phyloP scores from a whole-genome alignment of 257 asterid genomes.

The Linaria vulgaris region DNA sequence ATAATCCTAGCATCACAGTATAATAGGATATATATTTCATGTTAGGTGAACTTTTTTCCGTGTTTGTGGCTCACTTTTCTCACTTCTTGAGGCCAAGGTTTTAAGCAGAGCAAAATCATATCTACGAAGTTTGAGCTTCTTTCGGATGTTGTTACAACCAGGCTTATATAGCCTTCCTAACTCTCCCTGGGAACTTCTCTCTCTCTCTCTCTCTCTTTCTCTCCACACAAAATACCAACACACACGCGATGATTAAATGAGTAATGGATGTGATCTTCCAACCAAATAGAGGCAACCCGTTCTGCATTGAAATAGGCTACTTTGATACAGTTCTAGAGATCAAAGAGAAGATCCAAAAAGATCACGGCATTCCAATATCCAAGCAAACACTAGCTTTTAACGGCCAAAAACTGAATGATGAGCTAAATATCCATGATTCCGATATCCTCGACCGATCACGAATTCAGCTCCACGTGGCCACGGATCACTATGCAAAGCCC shows the following conservation, averaged over 20 bases:
- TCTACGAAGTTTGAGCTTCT: background rate
- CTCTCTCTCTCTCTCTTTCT: background rate
- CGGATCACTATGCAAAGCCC: background rate
- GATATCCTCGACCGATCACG: constrained; percentile 55
- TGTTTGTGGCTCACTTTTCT: no score
- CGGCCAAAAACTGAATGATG: constrained; percentile 48
- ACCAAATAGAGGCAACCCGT: constrained; percentile 40
- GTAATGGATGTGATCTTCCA: constrained; percentile 58
- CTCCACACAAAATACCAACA: no score
- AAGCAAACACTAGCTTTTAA: constrained; percentile 56
- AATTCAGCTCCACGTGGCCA: constrained; percentile 37
- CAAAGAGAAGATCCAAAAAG: constrained; percentile 56
- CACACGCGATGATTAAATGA: background rate
- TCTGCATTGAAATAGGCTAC: constrained; percentile 62
- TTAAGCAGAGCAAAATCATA: constrained; percentile 1
- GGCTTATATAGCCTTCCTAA: constrained; percentile 5
- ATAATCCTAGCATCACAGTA: no score
- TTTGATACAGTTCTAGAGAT: constrained; percentile 63
- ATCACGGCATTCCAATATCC: constrained; percentile 47
- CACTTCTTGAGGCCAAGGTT: no score
- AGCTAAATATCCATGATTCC: constrained; percentile 52
- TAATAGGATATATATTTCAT: no score
- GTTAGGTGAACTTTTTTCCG: no score
- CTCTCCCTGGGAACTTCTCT: background rate
- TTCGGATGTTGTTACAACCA: constrained; percentile 27